Conservation (phyloP, 2,329 filamentous ascomycete species). For the Ceratocystis harringtonii region DNA sequence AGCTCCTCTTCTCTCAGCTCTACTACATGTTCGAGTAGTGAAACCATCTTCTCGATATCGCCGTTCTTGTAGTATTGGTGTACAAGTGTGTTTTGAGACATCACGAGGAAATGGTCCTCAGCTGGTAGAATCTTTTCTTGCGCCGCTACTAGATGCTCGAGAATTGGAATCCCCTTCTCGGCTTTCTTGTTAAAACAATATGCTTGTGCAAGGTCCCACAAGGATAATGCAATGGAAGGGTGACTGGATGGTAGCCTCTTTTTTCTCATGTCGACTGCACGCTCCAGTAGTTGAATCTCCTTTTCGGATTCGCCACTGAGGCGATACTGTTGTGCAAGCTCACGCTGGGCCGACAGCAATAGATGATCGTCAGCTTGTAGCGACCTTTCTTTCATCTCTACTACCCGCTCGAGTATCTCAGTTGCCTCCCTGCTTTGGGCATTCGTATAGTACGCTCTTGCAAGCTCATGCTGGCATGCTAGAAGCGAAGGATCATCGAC, state of each 20-base stretch:
- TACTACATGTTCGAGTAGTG: no score
- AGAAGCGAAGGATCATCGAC: not conserved
- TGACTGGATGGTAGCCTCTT: not conserved
- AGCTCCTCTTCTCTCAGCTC: not conserved
- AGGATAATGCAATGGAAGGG: not conserved
- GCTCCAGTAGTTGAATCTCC: not conserved
- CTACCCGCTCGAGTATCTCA: no score
- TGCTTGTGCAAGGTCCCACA: no score
- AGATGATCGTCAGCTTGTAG: no score
- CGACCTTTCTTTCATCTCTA: no score
- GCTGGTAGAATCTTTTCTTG: not conserved
- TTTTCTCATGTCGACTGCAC: not conserved
- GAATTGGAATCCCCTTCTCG: not conserved
- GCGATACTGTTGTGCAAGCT: no score
- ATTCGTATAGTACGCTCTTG: not conserved
- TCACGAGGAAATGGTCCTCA: not conserved
- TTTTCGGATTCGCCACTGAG: not conserved
- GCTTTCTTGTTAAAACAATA: not conserved
- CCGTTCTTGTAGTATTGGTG: not conserved
- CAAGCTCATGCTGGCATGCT: not conserved
- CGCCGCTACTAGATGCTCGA: not conserved
- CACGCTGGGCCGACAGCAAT: no score
- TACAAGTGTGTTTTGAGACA: not conserved
- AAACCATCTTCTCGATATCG: no score
- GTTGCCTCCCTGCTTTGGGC: no score